phyloP scores from a whole-genome alignment of 257 asterid genomes.

The Cinchona pubescens region DNA sequence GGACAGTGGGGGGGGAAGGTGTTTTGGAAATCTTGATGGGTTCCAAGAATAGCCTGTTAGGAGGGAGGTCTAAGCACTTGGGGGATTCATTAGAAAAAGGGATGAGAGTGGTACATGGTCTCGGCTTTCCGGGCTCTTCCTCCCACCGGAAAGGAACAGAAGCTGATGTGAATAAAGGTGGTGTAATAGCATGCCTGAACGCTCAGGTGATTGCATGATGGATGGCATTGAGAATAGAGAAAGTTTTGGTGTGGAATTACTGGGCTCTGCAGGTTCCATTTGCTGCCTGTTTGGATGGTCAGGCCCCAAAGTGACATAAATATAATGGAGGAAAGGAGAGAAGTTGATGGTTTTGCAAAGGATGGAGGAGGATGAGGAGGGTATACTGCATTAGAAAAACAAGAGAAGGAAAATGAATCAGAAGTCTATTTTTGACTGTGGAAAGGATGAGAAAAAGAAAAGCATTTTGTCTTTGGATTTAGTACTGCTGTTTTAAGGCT shows the following conservation, averaged over 20 bases:
- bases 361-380: too few relatives aligned
- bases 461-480: too few relatives aligned
- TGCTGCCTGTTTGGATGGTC: neutral
- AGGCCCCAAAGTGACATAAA: neutral
- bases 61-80: slow-evolving; percentile 59
- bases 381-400: too few relatives aligned
- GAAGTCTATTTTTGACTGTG: too few relatives aligned
- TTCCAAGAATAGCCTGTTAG: slow-evolving; percentile 34
- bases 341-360: neutral
- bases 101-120: slow-evolving; percentile 38
- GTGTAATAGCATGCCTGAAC: slow-evolving; percentile 47
- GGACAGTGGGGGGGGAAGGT: slow-evolving; percentile 59
- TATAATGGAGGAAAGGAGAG: neutral
- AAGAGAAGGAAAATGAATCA: too few relatives aligned
- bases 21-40: slow-evolving; percentile 29
- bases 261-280: slow-evolving; percentile 35
- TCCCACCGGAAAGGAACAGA: slow-evolving; percentile 86
- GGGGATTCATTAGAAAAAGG: slow-evolving; percentile 21
- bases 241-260: slow-evolving; percentile 39
- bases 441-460: too few relatives aligned
- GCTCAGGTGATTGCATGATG: slow-evolving; percentile 46
- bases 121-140: slow-evolving; percentile 74
- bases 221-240: slow-evolving; percentile 27
- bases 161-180: slow-evolving; percentile 49
- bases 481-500: too few relatives aligned